These are phyloP conservation scores for Spencermartinsiella europaea DNA, from an alignment of 805 yeast species.

Conservation along the genomic window DNA sequence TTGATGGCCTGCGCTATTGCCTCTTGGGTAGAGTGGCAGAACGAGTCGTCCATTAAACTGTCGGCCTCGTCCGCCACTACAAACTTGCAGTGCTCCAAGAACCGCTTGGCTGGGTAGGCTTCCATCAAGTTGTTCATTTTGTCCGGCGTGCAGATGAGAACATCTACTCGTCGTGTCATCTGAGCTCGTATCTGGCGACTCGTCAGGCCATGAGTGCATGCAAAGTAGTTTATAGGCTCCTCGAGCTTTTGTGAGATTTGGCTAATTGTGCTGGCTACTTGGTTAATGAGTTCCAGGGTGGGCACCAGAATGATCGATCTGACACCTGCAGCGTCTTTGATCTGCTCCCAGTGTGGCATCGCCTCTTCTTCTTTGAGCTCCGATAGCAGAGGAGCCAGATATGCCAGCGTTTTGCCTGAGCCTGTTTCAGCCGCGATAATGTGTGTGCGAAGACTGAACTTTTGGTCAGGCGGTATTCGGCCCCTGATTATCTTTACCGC, in stretches of 20 bases:
- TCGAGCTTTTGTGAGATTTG: slow-evolving; percentile 12
- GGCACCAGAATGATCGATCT: slow-evolving; percentile 79
- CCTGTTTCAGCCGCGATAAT: slow-evolving; percentile 96
- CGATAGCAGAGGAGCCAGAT: slow-evolving; percentile 69
- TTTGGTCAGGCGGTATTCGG: slow-evolving; percentile 21
- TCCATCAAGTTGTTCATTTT: slow-evolving; percentile 10
- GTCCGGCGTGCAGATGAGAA: slow-evolving; percentile 1
- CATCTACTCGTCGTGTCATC: slow-evolving; percentile 2
- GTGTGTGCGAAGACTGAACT: slow-evolving; percentile 45
- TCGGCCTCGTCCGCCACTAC: slow-evolving; percentile 92
- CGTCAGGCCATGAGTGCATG: not conserved
- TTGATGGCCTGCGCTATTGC: slow-evolving; percentile 48
- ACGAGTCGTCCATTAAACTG: slow-evolving; percentile 78
- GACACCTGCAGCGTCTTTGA: slow-evolving; percentile 40
- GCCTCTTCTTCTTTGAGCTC: slow-evolving; percentile 55
- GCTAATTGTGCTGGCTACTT: slow-evolving; percentile 49
- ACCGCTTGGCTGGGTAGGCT: slow-evolving; percentile 23
- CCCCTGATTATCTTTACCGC: slow-evolving; percentile 56
- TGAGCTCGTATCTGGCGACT: not conserved
- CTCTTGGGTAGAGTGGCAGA: slow-evolving; percentile 58
- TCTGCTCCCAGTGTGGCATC: slow-evolving; percentile 29
- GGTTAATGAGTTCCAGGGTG: slow-evolving; percentile 82
- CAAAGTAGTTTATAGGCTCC: slow-evolving; percentile 1
- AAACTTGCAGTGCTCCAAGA: slow-evolving; percentile 45
- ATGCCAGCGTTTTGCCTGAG: slow-evolving; percentile 93